Evolutionary conservation across 2,329 filamentous ascomycete genomes (phyloP).

Genomic region (Neoarthrinium moseri): DNA sequence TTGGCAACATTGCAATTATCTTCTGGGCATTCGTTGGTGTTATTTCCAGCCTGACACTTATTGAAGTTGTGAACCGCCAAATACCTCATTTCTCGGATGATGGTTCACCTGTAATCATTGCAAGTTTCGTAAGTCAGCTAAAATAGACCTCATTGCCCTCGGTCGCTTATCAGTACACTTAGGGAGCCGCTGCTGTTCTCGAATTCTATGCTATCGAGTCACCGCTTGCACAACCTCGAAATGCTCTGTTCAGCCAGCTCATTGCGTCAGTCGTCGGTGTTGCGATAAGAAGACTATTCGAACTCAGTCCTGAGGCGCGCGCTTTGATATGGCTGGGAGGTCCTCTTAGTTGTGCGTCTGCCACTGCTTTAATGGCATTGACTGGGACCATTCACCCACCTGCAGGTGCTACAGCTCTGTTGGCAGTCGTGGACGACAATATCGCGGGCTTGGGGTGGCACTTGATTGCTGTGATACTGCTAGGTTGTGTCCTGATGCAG

Average conservation of each 20-base stretch:
- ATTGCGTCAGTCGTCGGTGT: slow-evolving; percentile 62
- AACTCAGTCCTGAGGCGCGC: slow-evolving; percentile 43
- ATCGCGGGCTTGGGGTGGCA: slow-evolving; percentile 65
- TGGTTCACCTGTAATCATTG: slow-evolving; percentile 61
- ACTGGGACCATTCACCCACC: slow-evolving; percentile 74
- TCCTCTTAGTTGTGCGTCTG: slow-evolving; percentile 61
- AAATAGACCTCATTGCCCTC: not conserved
- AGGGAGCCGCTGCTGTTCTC: slow-evolving; percentile 76
- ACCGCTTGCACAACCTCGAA: slow-evolving; percentile 71
- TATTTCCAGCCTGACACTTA: slow-evolving; percentile 58
- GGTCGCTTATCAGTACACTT: slow-evolving; percentile 7
- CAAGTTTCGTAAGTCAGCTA: slow-evolving; percentile 61
- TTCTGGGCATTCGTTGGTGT: slow-evolving; percentile 66
- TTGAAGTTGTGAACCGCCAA: slow-evolving; percentile 55
- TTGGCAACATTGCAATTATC: slow-evolving; percentile 59
- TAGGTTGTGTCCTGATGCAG: slow-evolving; percentile 63
- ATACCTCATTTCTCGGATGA: slow-evolving; percentile 52
- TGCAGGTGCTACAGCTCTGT: slow-evolving; percentile 69
- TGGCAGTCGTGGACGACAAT: slow-evolving; percentile 60
- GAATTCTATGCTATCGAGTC: slow-evolving; percentile 72
- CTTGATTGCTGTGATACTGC: slow-evolving; percentile 60
- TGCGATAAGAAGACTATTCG: slow-evolving; percentile 63
- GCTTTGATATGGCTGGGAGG: slow-evolving; percentile 63
- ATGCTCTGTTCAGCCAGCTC: slow-evolving; percentile 65
- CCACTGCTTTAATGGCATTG: slow-evolving; percentile 64